Evolutionary conservation across 257 asterid species (phyloP).

Genomic region (Fraxinus cuspidata): DNA sequence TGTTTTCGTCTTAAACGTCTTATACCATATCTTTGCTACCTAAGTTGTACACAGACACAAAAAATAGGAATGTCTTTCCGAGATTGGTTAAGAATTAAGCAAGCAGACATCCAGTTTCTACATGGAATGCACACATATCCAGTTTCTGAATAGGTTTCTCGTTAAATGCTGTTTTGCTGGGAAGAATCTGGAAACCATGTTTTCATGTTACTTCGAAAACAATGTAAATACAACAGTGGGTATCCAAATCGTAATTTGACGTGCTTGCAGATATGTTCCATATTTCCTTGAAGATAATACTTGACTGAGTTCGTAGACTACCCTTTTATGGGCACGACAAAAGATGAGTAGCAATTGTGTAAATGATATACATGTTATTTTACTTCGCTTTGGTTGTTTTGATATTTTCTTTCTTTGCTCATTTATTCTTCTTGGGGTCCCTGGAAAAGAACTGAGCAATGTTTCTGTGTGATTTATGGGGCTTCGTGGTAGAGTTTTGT

Average conservation of each 20-base stretch:
- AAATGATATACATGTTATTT: neutral
- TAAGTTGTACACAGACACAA: too few relatives aligned
- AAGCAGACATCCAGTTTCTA: neutral
- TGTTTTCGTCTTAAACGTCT: too few relatives aligned
- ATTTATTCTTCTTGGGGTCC: neutral
- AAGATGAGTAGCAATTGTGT: neutral
- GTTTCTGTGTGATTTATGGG: neutral
- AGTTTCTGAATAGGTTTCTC: neutral
- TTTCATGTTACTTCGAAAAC: neutral
- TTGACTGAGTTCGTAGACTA: neutral
- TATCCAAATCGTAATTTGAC: neutral
- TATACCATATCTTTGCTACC: too few relatives aligned
- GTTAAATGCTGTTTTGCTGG: neutral
- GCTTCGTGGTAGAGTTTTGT: neutral
- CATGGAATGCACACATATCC: neutral
- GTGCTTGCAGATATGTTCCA: neutral
- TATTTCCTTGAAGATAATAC: neutral
- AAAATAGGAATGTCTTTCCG: neutral
- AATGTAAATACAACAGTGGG: neutral
- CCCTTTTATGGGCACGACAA: neutral
- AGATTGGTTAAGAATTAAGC: too few relatives aligned
- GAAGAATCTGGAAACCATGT: too few relatives aligned
- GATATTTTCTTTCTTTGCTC: neutral
- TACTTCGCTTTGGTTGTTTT: neutral
- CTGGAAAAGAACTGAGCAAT: neutral